These are phyloP conservation scores for Neofusicoccum kwambonambiense DNA, from an alignment of 2,329 filamentous ascomycete genomes.

Conservation along the genomic window DNA sequence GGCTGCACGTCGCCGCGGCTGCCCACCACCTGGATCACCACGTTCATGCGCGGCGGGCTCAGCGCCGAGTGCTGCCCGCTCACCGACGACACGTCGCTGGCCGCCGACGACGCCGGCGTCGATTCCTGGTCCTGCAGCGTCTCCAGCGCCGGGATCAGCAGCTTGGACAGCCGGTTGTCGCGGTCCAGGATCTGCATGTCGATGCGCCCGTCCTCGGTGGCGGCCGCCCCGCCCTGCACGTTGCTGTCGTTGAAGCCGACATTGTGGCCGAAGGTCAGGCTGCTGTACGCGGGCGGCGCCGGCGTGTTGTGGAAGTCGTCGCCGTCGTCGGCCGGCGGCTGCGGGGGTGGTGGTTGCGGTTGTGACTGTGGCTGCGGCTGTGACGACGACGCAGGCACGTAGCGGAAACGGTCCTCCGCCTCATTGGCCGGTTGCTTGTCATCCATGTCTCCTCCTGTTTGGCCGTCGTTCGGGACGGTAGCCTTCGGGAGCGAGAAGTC, in stretches of 20 bases:
- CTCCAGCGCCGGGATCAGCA: background rate
- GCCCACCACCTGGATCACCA: conserved; percentile 82
- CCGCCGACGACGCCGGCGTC: background rate
- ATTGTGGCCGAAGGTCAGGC: background rate
- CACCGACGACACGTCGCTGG: background rate
- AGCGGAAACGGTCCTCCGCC: background rate
- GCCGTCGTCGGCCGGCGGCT: background rate
- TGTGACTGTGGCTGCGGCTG: background rate
- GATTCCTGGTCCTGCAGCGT: background rate
- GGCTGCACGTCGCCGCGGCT: conserved; percentile 78
- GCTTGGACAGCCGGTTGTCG: background rate
- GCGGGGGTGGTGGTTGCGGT: background rate
- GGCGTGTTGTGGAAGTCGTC: background rate
- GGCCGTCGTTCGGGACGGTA: background rate
- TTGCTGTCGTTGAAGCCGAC: background rate
- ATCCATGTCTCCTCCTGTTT: background rate
- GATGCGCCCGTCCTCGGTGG: background rate
- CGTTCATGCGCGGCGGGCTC: conserved; percentile 54
- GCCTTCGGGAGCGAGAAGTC: no score
- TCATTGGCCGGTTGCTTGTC: background rate
- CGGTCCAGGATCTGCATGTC: background rate
- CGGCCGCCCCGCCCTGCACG: background rate
- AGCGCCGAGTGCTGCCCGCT: background rate
- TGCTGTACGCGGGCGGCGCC: background rate
- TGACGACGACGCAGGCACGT: background rate